Base-by-base conservation (phyloP, 2,329 filamentous ascomycete genomes). In the Sphaerulina populicola region DNA sequence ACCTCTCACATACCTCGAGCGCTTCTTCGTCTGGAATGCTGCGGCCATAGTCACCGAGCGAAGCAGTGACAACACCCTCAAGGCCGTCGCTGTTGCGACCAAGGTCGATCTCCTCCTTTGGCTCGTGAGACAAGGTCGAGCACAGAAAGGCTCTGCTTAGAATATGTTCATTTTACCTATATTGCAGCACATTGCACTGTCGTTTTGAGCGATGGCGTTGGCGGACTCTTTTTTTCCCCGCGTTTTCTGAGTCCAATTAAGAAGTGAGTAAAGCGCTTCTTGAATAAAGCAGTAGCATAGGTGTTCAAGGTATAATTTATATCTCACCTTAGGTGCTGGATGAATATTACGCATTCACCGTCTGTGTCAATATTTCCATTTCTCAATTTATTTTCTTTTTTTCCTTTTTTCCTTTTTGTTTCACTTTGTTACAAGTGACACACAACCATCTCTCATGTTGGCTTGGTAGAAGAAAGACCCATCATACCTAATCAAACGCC, bases 11-110 rank as follows among this genome's bases (percentile, higher is more conserved):
- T 83, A 86, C 40, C 77, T 98, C 48, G 91, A 88, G 74, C 83
- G 86, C 64, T 98, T 98, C 72, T 88, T 97, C 59, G 89, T 97
- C 72, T 97, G 93, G 89, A 97, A 98, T 71, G 93, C 86, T 60
- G 91, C 93, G 0, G 93, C 93, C 0, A 82, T 98, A 44, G 88
- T 98, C 2, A 98, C 91, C 0, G 90, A 97, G 69, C 77, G 80
- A 60, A 73, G 27, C 31, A 72, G 72, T 37, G 77, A 78, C 53
- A 79, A 57, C 6, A 50, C 47, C 2, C 54, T 82, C 60, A 94
- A 88, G 75, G 89, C 94, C 1, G 76, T 93, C 44, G 93, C 88
- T 6, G 82, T 98, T 7, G 90, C 94, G 6, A 97, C 93, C 30
- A 98, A 98, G 78, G 93, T 98, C 4, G 93, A 98, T 71, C 70